A percentile compares a stretch with the other conserved stretches of the same genome.
These are phyloP conservation scores for Platanthera guangdongensis DNA, from an alignment of 106 monocot genomes.

Conservation along the genomic window DNA sequence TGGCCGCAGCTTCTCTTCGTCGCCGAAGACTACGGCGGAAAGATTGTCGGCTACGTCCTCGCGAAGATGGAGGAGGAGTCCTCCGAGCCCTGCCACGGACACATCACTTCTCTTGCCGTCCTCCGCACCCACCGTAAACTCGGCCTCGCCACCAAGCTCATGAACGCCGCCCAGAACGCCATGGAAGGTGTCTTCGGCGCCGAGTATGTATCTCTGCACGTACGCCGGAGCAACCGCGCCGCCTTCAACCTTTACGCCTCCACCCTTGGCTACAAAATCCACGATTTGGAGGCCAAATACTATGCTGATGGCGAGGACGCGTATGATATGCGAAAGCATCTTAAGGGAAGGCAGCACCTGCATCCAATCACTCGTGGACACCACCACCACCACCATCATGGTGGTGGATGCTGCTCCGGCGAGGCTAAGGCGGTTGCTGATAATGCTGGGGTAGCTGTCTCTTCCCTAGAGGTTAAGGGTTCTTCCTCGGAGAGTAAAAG, in stretches of 20 bases:
- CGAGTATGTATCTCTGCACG: constrained; percentile 58
- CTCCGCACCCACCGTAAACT: constrained; percentile 66
- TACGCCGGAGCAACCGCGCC: constrained; percentile 57
- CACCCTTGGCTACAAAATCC: constrained; percentile 49
- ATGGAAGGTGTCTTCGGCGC: constrained; percentile 59
- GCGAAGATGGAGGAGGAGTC: constrained; percentile 50
- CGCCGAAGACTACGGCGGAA: constrained; percentile 54
- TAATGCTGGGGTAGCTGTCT: not conserved
- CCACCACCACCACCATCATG: constrained; percentile 15
- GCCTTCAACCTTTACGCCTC: constrained; percentile 57
- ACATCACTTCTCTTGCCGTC: constrained; percentile 70
- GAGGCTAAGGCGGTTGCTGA: constrained; percentile 3
- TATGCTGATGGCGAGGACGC: constrained; percentile 77
- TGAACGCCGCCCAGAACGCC: constrained; percentile 67
- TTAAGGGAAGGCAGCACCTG: constrained; percentile 20
- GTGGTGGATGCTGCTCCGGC: constrained; percentile 18
- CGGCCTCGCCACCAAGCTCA: constrained; percentile 65
- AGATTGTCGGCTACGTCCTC: constrained; percentile 71
- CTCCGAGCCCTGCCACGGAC: constrained; percentile 49
- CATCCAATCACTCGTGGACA: constrained; percentile 2
- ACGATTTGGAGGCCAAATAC: constrained; percentile 68
- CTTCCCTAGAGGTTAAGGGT: constrained; percentile 1
- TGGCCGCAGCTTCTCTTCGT: constrained; percentile 75
- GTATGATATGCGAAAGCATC: constrained; percentile 66
- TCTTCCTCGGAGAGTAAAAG: constrained; percentile 4